phyloP scores from a whole-genome alignment of 352 stramenopile species.

The Globisporangium sylvaticum region DNA sequence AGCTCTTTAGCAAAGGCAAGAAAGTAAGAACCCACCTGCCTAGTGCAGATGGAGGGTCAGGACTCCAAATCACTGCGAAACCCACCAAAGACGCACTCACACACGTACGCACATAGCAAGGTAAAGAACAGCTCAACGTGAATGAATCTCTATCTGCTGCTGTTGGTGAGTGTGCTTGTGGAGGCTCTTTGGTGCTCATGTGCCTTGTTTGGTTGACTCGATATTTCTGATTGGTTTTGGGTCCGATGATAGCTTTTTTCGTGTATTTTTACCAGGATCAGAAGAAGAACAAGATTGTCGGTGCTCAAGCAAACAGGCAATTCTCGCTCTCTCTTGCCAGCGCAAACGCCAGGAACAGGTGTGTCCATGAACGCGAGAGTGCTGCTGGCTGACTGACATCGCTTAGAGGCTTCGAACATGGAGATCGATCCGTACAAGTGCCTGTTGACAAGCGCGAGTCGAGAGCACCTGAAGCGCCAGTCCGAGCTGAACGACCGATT shows the following conservation, averaged over 20 bases:
- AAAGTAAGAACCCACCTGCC: not conserved
- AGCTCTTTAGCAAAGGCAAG: conserved; percentile 5
- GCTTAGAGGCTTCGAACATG: conserved; percentile 4
- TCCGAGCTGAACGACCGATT: conserved; percentile 38
- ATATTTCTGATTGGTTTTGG: not conserved
- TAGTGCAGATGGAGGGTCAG: not conserved
- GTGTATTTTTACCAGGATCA: conserved; percentile 5
- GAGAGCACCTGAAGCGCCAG: conserved; percentile 39
- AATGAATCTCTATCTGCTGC: not conserved
- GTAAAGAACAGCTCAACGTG: conserved; percentile 5
- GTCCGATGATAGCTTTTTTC: not conserved
- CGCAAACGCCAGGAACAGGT: not conserved
- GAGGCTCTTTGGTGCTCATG: not conserved
- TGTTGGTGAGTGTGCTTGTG: not conserved
- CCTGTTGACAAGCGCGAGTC: conserved; percentile 40
- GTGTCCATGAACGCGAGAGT: not conserved
- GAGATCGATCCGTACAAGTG: conserved; percentile 42
- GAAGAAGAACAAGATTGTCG: not conserved
- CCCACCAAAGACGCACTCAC: too few species aligned
- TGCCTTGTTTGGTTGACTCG: not conserved
- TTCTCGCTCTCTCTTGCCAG: not conserved
- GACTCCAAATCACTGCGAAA: too few species aligned
- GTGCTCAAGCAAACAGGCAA: not conserved
- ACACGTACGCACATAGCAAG: not conserved
- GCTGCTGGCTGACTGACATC: conserved; percentile 12